A percentile compares a stretch with the other conserved stretches of the same genome.
Conservation (phyloP, 2,329 filamentous ascomycete genomes). For the Colletotrichum euphorbiae region DNA sequence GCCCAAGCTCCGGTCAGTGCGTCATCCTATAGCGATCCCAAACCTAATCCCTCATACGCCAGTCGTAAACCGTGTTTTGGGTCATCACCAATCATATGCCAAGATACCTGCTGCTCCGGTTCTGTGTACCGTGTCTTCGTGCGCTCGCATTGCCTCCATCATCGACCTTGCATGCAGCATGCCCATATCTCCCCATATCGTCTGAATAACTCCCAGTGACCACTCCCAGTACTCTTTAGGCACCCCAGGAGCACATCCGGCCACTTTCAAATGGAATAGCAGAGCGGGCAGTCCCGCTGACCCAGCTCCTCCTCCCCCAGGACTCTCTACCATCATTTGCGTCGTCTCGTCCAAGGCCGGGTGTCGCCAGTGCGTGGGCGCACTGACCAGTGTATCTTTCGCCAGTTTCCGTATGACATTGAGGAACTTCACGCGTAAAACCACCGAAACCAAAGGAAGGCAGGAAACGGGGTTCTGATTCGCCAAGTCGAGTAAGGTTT, state of each 20-base stretch:
- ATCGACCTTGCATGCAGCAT: conserved; percentile 62
- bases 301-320: conserved; percentile 57
- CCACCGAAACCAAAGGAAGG: conserved; percentile 46
- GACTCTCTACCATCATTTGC: conserved; percentile 49
- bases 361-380: conserved; percentile 64
- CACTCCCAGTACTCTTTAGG: conserved; percentile 57
- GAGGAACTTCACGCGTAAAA: conserved; percentile 48
- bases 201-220: conserved; percentile 58
- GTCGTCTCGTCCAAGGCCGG: conserved; percentile 55
- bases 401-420: conserved; percentile 53
- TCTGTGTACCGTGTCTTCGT: conserved; percentile 41
- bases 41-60: background rate
- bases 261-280: conserved; percentile 61
- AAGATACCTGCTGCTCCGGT: conserved; percentile 34
- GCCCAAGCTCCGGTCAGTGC: background rate
- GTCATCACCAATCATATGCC: conserved; percentile 32
- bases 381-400: conserved; percentile 58
- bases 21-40: background rate
- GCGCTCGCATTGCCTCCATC: conserved; percentile 54
- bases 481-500: conserved; percentile 59
- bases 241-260: conserved; percentile 60
- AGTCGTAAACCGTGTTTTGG: background rate
- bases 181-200: conserved; percentile 63
- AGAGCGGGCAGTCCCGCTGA: conserved; percentile 61
- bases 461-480: conserved; percentile 54